Evolutionary conservation across 1,284 basidiomycete genomes (phyloP), one percentile per base, ranked within the genome.

Genomic region (Ustilago sp.): DNA sequence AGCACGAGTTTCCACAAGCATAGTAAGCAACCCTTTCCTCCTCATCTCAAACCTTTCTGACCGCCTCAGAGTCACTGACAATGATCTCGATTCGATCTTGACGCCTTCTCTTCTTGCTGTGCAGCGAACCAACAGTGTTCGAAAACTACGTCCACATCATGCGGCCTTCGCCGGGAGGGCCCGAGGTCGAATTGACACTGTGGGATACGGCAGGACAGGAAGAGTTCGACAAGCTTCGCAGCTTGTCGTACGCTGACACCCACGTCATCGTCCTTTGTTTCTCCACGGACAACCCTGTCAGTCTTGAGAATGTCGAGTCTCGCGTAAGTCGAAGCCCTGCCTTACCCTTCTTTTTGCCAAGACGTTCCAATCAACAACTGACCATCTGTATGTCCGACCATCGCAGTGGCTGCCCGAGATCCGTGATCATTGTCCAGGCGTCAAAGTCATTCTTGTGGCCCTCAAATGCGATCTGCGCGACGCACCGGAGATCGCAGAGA

Each of bases 181-280:
- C 93, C 77, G 85, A 90, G 23, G 91, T 98, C 12, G 95, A 98
- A 84, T 88, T 98, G 55, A 94, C 93, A 82, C 85, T 98, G 67
- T 98, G 95, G 95, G 96, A 98, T 86, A 98, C 95, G 47, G 95
- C 95, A 43, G 95, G 94, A 31, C 94, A 97, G 87, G 95, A 98
- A 88, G 95, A 98, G 81, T 98, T 98, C 86, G 95, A 97, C 86
- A 89, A 94, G 56, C 87, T 98, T 62, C 90, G 96, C 54, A 94
- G 94, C 17, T 87, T 98, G 34, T 94, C 92, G 39, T 98, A 98
- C 85, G 93, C 95, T 3, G 95, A 98, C 86, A 97, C 95, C 0
- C 93, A 98, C 87, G 92, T 97, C 4, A 57, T 82, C 35, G 39
- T 74, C 13, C 41, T 77, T 19, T 77, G 70, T 36, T 80, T 77